Conservation (phyloP, 2,329 filamentous ascomycete species). For the Dryadomyces quercus-mongolicae region DNA sequence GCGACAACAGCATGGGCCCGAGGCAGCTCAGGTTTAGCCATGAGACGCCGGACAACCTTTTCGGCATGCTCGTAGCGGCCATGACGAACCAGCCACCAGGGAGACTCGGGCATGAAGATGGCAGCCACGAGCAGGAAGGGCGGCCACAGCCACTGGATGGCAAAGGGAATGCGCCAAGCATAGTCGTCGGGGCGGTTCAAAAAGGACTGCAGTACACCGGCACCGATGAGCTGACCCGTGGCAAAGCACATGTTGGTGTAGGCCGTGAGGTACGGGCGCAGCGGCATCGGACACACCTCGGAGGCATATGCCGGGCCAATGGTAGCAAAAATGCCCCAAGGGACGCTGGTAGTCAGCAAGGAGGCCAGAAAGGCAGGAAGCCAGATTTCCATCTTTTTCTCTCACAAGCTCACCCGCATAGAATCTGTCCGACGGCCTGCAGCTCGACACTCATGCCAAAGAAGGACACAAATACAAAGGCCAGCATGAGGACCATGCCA, state of each 20-base stretch:
- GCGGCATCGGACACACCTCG: slow-evolving; percentile 28
- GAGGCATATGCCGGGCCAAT: slow-evolving; percentile 29
- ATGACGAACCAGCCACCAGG: slow-evolving; percentile 32
- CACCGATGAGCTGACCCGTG: slow-evolving; percentile 17
- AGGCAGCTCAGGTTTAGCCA: slow-evolving; percentile 18
- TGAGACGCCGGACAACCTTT: slow-evolving; percentile 24
- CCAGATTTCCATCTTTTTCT: neutral
- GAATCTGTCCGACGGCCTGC: slow-evolving; percentile 35
- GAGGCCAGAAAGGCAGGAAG: too few species aligned
- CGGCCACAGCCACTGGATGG: slow-evolving; percentile 32
- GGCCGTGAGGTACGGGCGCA: slow-evolving; percentile 30
- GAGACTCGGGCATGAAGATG: slow-evolving; percentile 14
- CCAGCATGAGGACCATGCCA: slow-evolving; percentile 30
- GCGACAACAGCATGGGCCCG: slow-evolving; percentile 35
- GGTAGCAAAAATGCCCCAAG: slow-evolving; percentile 34
- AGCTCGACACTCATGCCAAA: slow-evolving; percentile 35
- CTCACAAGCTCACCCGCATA: slow-evolving; percentile 15
- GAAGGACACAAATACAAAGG: slow-evolving; percentile 41
- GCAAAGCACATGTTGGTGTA: slow-evolving; percentile 32
- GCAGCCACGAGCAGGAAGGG: slow-evolving; percentile 12
- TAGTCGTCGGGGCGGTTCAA: slow-evolving; percentile 10
- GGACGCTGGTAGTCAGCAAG: slow-evolving; percentile 13
- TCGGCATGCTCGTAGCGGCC: slow-evolving; percentile 28
- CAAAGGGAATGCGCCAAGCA: slow-evolving; percentile 25
- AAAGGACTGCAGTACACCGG: slow-evolving; percentile 15